Conservation (phyloP, 179 eudicot genomes). For the Silene noctiflora region DNA sequence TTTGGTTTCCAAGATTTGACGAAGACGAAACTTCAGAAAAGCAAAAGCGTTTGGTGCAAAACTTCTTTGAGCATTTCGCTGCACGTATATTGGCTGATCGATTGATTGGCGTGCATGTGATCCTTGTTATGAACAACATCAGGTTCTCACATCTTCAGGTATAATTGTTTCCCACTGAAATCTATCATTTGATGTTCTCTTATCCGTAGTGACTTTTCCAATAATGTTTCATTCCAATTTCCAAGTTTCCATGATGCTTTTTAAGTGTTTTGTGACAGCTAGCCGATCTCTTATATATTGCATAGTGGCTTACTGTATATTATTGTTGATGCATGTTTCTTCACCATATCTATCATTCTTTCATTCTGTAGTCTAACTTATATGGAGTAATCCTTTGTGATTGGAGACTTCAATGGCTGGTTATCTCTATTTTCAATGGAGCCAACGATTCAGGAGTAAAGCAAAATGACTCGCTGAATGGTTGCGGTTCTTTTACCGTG, state of each 20-base stretch:
- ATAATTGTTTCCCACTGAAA: conserved; percentile 15
- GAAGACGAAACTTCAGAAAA: conserved; percentile 39
- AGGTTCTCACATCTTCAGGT: conserved; percentile 88
- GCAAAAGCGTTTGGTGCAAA: conserved; percentile 43
- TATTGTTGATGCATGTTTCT: too few species aligned
- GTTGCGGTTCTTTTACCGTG: not conserved
- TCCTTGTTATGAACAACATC: conserved; percentile 70
- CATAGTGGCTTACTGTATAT: too few species aligned
- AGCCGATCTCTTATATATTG: too few species aligned
- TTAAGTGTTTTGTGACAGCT: not conserved
- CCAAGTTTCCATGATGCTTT: conserved; percentile 6
- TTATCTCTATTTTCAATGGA: not conserved
- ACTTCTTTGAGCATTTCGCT: conserved; percentile 60
- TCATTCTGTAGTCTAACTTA: too few species aligned
- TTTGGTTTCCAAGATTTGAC: conserved; percentile 68
- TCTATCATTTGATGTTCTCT: not conserved
- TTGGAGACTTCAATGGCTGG: not conserved
- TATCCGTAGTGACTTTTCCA: not conserved
- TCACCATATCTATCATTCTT: too few species aligned
- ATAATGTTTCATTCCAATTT: not conserved
- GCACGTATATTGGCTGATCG: conserved; percentile 53
- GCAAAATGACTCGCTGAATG: not conserved
- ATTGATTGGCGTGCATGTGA: conserved; percentile 45
- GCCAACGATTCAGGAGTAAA: not conserved
- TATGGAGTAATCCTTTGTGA: not conserved